Base-by-base conservation (phyloP, 2,329 filamentous ascomycete genomes). In the Ceratocystis eucalypticola region DNA sequence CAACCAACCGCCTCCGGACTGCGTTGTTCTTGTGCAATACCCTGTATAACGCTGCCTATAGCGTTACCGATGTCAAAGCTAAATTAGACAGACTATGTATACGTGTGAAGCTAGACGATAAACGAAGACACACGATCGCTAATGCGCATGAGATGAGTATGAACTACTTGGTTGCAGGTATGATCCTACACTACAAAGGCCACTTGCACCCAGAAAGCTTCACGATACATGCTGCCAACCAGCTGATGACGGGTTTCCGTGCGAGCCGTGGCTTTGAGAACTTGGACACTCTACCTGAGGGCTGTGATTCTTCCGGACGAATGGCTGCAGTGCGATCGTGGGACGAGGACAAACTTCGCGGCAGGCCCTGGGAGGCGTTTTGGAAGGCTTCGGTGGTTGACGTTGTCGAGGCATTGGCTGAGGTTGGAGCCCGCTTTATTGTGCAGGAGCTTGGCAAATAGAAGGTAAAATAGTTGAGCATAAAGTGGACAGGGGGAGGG, bases 1-100 rank as follows among this genome's bases (percentile, higher is more conserved):
- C 80, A 61, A 77, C 77, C 0, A 75, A 76, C 30, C 76, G 84
- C 28, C 74, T 83, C 33, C 82, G 81, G 70, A 77, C 78, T 10
- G 71, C 84, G 10, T 74, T 83, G 64, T 75, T 79, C 59, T 73
- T 85, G 17, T 79, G 79, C 57, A 82, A 82, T 68, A 73, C 84
- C 1, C 72, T 85, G 5, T 77, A 78, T 68, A 77, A 81, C 67
- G 80, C 80, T 0, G 78, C 79, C 0, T 75, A 79, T 5, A 73
- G 74, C 12, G 75, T 75, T 2, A 72, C 72, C 22, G 25, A 50
- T 5, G 66, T 65, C 59, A 53, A 44, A 4, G 25, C 41, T 8
- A 62, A 55, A 10, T 15, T 69, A 25, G 53, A 4, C 41, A 45
- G 46, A n/a, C 55, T 64, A 7, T 61, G 46, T 22, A 22, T 55